Percentiles rank a stretch among this genome's conserved stretches.
Evolutionary conservation across 140 eudicot genomes (phyloP).

Genomic region (Anethum foeniculum): DNA sequence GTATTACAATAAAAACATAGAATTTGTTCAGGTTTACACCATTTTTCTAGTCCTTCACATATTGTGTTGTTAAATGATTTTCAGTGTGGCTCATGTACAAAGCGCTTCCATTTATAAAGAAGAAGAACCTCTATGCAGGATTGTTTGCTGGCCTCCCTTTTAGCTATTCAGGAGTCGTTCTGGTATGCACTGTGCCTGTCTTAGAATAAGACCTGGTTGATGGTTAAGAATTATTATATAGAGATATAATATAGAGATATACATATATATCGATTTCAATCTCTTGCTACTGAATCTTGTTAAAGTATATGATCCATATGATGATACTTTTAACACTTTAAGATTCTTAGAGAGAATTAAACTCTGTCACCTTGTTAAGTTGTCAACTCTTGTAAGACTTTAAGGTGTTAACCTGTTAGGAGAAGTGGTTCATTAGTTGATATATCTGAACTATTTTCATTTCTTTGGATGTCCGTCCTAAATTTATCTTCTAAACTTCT

Average conservation of each 20-base stretch:
- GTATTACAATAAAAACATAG: conserved; percentile 11
- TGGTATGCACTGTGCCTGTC: conserved; percentile 32
- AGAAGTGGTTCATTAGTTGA: background rate
- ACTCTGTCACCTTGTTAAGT: background rate
- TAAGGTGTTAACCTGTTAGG: background rate
- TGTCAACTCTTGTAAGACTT: background rate
- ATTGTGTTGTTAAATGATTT: conserved; percentile 1
- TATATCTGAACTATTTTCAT: background rate
- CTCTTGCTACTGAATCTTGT: background rate
- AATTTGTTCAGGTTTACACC: background rate
- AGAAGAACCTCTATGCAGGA: conserved; percentile 57
- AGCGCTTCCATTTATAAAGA: conserved; percentile 73
- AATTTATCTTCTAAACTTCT: conserved; percentile 12
- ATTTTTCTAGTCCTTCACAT: background rate
- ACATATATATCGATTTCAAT: background rate
- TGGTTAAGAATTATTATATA: background rate
- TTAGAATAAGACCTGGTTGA: background rate
- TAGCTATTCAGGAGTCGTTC: conserved; percentile 54
- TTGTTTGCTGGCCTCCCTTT: conserved; percentile 51
- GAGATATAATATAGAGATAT: background rate
- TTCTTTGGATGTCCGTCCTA: background rate
- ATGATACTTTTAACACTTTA: background rate
- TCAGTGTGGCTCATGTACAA: conserved; percentile 95
- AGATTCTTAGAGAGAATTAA: background rate
- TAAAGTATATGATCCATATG: background rate